Evolutionary conservation across 176 grass and related monocot species (phyloP).

Genomic region (Lolium rigidum): DNA sequence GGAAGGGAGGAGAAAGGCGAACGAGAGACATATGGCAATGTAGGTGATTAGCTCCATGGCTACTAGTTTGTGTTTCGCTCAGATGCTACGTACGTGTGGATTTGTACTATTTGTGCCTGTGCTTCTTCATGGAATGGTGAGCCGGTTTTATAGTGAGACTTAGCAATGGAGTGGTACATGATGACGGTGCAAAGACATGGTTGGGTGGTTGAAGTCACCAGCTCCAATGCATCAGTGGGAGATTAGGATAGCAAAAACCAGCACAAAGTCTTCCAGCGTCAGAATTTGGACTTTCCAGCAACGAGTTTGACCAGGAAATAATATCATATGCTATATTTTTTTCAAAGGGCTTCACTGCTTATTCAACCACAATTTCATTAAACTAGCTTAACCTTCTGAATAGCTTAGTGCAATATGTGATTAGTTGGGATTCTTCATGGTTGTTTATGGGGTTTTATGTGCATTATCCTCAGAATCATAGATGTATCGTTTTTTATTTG

Average conservation of each 20-base stretch:
- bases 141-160: slow-evolving; percentile 18
- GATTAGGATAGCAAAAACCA: slow-evolving; percentile 34
- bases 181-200: slow-evolving; percentile 28
- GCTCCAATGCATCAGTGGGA: slow-evolving; percentile 51
- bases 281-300: slow-evolving; percentile 18
- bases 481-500: neutral
- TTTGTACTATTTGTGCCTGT: neutral
- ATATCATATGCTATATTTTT: no score
- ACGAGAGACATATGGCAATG: slow-evolving; percentile 17
- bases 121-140: slow-evolving; percentile 45
- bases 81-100: neutral
- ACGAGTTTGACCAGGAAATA: no score
- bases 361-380: no score
- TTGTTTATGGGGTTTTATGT: no score
- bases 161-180: slow-evolving; percentile 43
- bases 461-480: no score
- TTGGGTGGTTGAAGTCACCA: slow-evolving; percentile 54
- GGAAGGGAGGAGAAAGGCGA: slow-evolving; percentile 32
- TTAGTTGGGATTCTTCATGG: no score
- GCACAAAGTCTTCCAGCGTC: neutral
- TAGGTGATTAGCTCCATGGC: slow-evolving; percentile 41
- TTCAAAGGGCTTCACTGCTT: no score
- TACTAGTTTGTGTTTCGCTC: neutral
- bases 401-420: no score
- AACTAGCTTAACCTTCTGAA: no score